phyloP scores from a whole-genome alignment of 345 rosid genomes.

The Trapa bicornis region DNA sequence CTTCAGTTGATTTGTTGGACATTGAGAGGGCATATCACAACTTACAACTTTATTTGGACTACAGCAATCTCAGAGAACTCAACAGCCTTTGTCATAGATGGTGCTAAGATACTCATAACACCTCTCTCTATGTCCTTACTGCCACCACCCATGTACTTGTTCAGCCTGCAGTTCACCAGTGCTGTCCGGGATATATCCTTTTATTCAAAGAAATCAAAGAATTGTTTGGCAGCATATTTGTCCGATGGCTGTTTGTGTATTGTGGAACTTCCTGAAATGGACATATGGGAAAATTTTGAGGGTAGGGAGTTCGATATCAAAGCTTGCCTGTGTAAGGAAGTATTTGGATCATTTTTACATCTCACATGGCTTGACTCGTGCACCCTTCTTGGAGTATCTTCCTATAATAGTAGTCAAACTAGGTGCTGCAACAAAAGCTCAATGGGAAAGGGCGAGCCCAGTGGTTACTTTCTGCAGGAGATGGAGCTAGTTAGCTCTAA shows the following conservation, averaged over 20 bases:
- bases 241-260: constrained; percentile 65
- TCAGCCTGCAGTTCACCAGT: constrained; percentile 56
- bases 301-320: constrained; percentile 57
- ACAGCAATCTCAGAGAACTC: constrained; percentile 74
- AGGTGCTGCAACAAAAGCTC: constrained; percentile 18
- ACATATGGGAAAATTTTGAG: constrained; percentile 72
- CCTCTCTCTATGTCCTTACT: constrained; percentile 68
- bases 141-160: constrained; percentile 84
- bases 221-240: constrained; percentile 50
- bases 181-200: constrained; percentile 56
- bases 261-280: constrained; percentile 59
- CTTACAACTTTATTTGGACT: constrained; percentile 61
- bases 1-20: constrained; percentile 82
- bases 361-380: constrained; percentile 66
- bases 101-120: constrained; percentile 57
- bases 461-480: constrained; percentile 61
- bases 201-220: constrained; percentile 45
- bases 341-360: constrained; percentile 53
- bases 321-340: constrained; percentile 34
- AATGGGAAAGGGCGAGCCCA: constrained; percentile 25
- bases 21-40: constrained; percentile 49
- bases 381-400: constrained; percentile 64
- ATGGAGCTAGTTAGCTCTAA: constrained; percentile 58
- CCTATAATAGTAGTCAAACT: constrained; percentile 35
- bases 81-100: constrained; percentile 72